phyloP scores from a whole-genome alignment of 2,329 filamentous ascomycete species.

The Plectosphaerella sp. region DNA sequence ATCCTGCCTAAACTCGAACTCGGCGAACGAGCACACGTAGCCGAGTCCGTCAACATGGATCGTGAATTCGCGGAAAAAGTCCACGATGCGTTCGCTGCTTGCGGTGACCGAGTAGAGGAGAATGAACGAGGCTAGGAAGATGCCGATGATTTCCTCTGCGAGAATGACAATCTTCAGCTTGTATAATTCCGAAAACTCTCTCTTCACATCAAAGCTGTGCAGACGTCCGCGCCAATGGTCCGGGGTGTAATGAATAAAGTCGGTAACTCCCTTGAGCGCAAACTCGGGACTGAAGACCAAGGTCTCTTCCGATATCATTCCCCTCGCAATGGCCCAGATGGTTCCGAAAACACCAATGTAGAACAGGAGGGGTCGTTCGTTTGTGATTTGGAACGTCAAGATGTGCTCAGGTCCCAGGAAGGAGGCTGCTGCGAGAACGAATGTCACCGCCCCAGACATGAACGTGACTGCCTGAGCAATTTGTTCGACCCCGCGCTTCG shows the following conservation, averaged over 20 bases:
- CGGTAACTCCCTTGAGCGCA: conserved; percentile 81
- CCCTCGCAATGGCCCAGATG: conserved; percentile 78
- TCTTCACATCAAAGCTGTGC: conserved; percentile 91
- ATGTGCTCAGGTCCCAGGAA: conserved; percentile 90
- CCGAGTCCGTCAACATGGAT: conserved; percentile 94
- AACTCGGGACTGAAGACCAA: conserved; percentile 89
- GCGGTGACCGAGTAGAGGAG: conserved; percentile 81
- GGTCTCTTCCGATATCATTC: conserved; percentile 82
- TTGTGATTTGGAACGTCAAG: conserved; percentile 85
- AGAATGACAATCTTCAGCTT: conserved; percentile 92
- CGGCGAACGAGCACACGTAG: conserved; percentile 94
- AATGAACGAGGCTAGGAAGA: conserved; percentile 86
- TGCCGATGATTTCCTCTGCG: conserved; percentile 84
- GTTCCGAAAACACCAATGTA: conserved; percentile 80
- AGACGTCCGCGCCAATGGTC: conserved; percentile 82
- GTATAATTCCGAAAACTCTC: conserved; percentile 86
- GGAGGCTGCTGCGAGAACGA: conserved; percentile 78
- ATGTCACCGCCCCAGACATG: conserved; percentile 78
- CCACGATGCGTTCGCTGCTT: conserved; percentile 87
- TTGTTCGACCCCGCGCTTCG: conserved; percentile 89
- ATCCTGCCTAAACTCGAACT: conserved; percentile 93
- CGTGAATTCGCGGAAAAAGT: conserved; percentile 98
- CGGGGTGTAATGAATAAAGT: conserved; percentile 89
- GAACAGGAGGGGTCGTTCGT: conserved; percentile 83
- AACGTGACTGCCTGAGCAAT: conserved; percentile 82